These are phyloP conservation scores for Fraxinus greggii DNA, from an alignment of 305 asterid genomes.

Conservation along the genomic window DNA sequence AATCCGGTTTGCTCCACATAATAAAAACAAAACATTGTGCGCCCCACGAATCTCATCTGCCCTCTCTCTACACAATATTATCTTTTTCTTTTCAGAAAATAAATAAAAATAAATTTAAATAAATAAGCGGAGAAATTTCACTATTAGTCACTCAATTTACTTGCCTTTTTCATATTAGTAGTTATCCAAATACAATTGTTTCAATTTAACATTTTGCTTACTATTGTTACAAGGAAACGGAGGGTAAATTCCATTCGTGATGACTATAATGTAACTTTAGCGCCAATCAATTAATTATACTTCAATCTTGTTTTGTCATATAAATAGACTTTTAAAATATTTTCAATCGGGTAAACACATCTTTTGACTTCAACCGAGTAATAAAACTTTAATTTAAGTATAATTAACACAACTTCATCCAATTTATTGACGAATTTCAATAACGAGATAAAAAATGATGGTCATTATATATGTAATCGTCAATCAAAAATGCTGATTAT, in stretches of 20 bases:
- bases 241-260: neutral
- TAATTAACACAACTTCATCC: neutral
- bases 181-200: neutral
- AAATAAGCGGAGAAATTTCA: neutral
- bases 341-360: neutral
- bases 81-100: neutral
- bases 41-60: conserved; percentile 36
- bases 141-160: neutral
- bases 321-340: neutral
- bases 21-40: conserved; percentile 15
- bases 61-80: neutral
- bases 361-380: neutral
- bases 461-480: neutral
- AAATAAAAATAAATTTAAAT: too few species aligned
- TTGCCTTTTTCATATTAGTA: neutral
- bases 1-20: neutral
- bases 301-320: neutral
- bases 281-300: too few species aligned
- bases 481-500: too few species aligned
- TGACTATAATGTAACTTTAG: neutral
- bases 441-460: neutral
- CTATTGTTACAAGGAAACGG: neutral
- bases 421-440: neutral
- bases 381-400: too few species aligned
- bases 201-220: neutral